Percentiles rank a stretch among this genome's conserved stretches.
Evolutionary conservation across 2,329 filamentous ascomycete species (phyloP).

Genomic region (Pseudonectria foliicola): DNA sequence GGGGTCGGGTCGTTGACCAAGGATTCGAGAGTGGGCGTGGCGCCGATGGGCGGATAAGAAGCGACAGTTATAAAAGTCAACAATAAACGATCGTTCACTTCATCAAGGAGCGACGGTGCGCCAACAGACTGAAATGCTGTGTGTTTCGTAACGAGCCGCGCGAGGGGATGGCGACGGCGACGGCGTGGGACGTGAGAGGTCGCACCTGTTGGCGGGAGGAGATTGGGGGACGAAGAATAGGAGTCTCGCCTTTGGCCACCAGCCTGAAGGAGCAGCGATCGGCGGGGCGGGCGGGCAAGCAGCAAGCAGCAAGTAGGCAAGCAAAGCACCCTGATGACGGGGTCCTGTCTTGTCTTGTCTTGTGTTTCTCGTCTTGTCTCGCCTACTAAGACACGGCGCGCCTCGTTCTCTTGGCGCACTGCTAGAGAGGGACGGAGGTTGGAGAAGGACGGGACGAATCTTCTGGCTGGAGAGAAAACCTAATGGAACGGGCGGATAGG

Average conservation of each 20-base stretch:
- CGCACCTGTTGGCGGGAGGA: constrained; percentile 7
- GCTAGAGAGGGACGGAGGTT: no score
- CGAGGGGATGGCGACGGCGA: constrained; percentile 5
- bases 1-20: constrained; percentile 1
- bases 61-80: constrained; percentile 13
- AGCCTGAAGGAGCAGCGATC: constrained; percentile 19
- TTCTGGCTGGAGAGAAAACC: no score
- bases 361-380: no score
- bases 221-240: constrained; percentile 18
- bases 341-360: no score
- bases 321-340: neutral
- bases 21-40: constrained; percentile 4
- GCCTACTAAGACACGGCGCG: no score
- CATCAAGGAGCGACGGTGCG: constrained; percentile 10
- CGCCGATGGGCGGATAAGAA: constrained; percentile 10
- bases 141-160: constrained; percentile 6
- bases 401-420: no score
- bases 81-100: constrained; percentile 18
- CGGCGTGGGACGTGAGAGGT: constrained; percentile 14
- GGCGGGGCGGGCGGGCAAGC: constrained; percentile 5
- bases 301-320: neutral
- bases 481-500: no score
- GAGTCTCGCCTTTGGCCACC: constrained; percentile 10
- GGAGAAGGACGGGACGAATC: no score
- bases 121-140: constrained; percentile 3